Evolutionary conservation across 148 eudicot species (phyloP), one percentile per base, ranked within the genome.

Genomic region (Cornus suecica): DNA sequence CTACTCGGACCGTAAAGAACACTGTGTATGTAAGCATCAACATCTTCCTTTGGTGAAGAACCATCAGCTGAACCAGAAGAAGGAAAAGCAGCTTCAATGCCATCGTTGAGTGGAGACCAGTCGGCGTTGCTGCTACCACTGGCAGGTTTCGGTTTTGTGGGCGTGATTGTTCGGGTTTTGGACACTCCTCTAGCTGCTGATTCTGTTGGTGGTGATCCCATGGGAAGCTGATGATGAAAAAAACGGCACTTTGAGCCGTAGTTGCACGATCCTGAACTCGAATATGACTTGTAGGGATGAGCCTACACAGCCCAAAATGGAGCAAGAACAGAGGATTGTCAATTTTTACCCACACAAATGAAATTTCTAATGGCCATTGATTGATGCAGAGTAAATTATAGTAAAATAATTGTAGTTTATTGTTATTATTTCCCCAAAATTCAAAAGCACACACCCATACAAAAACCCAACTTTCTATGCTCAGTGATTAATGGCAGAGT

Each of bases 61-160:
- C 78, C 30, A 27, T 71, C 82, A 13, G 65, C 27, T 52, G 80
- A 73, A 77, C 65, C 48, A 32, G 77, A 63, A 41, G 65, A 68
- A 70, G 91, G 86, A 42, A 86, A 79, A 10, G 78, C 15, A 22
- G 84, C 66, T 23, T 78, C 72, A 70, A 88, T 87, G 18, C 86
- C 89, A 86, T 92, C 97, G 69, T 90, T 91, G 74, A 73, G 26
- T 58, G 94, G 94, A 70, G 69, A 80, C 97, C 97, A 92, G 15
- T 83, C 87, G 32, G 63, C 69, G 82, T 58, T 32, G 20, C 45
- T 52, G 68, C 41, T 54, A 28, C 32, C 9, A n/a, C 15, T 60
- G 42, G 78, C 15, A 23, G 13, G 65, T 65, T 66, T 54, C 73
- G 74, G 31, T 66, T 72, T 76, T 15, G 20, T 9, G 23, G 80